Evolutionary conservation across 371 early-diverging fungal species (phyloP).

Genomic region (Rhizopus delemar): DNA sequence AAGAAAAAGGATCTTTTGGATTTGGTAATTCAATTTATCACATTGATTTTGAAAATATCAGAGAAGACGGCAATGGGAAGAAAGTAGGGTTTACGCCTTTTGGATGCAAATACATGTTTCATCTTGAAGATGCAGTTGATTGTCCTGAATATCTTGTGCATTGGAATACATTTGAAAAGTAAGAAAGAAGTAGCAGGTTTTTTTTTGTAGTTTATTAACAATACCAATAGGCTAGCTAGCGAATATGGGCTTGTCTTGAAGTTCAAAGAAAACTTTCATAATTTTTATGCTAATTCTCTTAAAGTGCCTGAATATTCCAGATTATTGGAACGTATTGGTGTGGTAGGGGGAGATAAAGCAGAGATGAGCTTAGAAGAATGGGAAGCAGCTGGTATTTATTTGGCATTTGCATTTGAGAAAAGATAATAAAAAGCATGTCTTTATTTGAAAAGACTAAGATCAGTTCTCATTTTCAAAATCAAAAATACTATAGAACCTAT

Average conservation of each 20-base stretch:
- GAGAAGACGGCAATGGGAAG: slow-evolving; percentile 33
- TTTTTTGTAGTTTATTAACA: not conserved
- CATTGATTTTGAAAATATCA: slow-evolving; percentile 75
- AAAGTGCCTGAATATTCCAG: slow-evolving; percentile 51
- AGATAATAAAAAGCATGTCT: slow-evolving; percentile 15
- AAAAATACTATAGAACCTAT: too few species aligned
- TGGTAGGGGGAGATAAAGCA: slow-evolving; percentile 65
- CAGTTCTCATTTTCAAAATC: too few species aligned
- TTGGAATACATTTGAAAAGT: slow-evolving; percentile 77
- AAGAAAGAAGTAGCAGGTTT: slow-evolving; percentile 19
- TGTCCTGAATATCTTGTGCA: slow-evolving; percentile 98
- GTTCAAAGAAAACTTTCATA: slow-evolving; percentile 78
- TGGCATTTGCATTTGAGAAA: slow-evolving; percentile 64
- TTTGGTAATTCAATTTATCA: slow-evolving; percentile 90
- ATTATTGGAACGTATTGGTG: slow-evolving; percentile 81
- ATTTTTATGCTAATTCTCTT: slow-evolving; percentile 68
- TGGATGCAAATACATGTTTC: slow-evolving; percentile 92
- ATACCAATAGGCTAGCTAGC: slow-evolving; percentile 65
- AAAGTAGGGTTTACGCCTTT: slow-evolving; percentile 59
- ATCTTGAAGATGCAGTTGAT: slow-evolving; percentile 95
- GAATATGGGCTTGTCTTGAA: slow-evolving; percentile 80
- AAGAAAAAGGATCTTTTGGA: slow-evolving; percentile 30
- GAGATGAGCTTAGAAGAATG: slow-evolving; percentile 83
- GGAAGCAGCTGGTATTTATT: slow-evolving; percentile 82
- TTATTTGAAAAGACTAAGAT: too few species aligned